Evolutionary conservation across 2,329 filamentous ascomycete genomes (phyloP), one percentile per base, ranked within the genome.

Genomic region (Fusarium dlaminii): DNA sequence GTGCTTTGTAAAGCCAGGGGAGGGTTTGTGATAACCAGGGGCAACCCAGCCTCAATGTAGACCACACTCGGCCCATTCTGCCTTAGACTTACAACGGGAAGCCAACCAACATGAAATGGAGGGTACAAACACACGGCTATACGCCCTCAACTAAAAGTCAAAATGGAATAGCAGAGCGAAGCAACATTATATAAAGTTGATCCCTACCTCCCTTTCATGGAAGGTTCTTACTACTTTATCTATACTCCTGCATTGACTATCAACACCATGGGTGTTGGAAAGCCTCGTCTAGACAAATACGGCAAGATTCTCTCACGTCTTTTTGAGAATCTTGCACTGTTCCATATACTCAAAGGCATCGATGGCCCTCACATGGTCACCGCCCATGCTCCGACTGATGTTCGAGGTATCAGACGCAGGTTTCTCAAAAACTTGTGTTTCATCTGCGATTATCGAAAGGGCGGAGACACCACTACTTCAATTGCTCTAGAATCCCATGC

Each of bases 401-500:
- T 66, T n/a, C 52, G 60, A 15, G 63, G 63, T 20, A 55, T 48
- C 11, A 46, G 74, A 12, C 75, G 72, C 8, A 71, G 80, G 5
- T 83, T 87, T 32, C 77, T 85, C 1, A 77, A 81, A 8, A 82
- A 83, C 34, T 74, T 88, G 4, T 80, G 84, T 14, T 86, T 83
- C 71, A 71, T 88, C 12, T 87, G 85, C 68, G 86, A 87, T 62
- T 82, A 82, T 54, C 70, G 78, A 1, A 87, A 86, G 68, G 86
- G 86, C 0, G 87, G 86, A 6, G 71, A 78, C 6, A 82, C 82
- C 1, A 84, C 83, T n/a, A 84, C 86, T 1, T 82, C 87, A 1
- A 82, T 88, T 32, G 85, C 81, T 0, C 72, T 87, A 3, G 81
- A 88, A 66, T 76, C 82, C 1, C 66, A 48, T 0, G 42, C 73